Percentiles rank a stretch among this genome's conserved stretches.
Conservation (phyloP, 208 protist species). For the Acanthamoeba royreba region DNA sequence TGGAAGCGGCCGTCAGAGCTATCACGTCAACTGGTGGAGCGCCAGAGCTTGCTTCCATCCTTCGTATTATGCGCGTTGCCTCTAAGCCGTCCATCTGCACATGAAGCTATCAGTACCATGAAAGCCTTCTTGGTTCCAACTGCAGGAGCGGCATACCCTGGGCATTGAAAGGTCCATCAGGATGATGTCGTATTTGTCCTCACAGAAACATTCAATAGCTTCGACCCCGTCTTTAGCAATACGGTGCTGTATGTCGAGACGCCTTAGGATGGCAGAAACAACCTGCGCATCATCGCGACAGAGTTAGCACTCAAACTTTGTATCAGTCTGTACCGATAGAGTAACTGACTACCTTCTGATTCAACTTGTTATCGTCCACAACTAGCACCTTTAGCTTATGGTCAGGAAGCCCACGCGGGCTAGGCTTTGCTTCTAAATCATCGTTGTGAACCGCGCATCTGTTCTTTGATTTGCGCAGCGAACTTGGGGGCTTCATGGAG, state of each 20-base stretch:
- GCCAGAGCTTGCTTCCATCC: not conserved
- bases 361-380: constrained; percentile 51
- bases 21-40: not conserved
- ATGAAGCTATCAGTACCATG: not conserved
- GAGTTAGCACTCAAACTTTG: not conserved
- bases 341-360: not conserved
- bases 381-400: no score
- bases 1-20: not conserved
- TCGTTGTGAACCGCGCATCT: not conserved
- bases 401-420: no score
- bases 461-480: no score
- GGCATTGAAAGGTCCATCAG: constrained; percentile 62
- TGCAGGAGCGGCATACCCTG: not conserved
- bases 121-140: not conserved
- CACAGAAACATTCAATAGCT: constrained; percentile 11
- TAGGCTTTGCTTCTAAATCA: not conserved
- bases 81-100: constrained; percentile 39
- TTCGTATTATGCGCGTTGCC: constrained; percentile 45
- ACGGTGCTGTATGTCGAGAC: not conserved
- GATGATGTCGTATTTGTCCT: constrained; percentile 40
- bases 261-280: constrained; percentile 5
- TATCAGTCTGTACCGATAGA: not conserved
- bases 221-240: constrained; percentile 31
- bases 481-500: no score
- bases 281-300: not conserved